Evolutionary conservation across 2,329 filamentous ascomycete species (phyloP).

Genomic region (Parafenestella ontariensis): DNA sequence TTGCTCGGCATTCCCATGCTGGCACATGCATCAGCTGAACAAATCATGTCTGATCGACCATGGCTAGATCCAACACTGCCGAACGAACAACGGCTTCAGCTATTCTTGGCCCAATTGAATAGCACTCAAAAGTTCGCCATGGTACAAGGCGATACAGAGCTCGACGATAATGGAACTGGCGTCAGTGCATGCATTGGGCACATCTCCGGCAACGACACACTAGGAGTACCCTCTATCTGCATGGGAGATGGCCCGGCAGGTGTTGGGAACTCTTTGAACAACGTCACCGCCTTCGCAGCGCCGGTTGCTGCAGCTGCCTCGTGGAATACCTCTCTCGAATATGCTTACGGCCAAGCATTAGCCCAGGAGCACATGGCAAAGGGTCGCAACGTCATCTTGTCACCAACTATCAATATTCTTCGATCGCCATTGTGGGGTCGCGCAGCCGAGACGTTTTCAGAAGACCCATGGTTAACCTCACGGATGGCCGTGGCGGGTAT

Average conservation of each 20-base stretch:
- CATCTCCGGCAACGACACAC: conserved; percentile 2
- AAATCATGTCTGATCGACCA: background rate
- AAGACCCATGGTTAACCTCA: conserved; percentile 7
- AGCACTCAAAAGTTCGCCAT: conserved; percentile 7
- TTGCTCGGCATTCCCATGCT: background rate
- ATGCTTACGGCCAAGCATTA: conserved; percentile 3
- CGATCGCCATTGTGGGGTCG: conserved; percentile 13
- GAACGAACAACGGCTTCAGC: background rate
- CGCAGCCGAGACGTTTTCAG: conserved; percentile 11
- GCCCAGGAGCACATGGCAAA: conserved; percentile 2
- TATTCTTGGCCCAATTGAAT: conserved; percentile 3
- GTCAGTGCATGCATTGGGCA: conserved; percentile 6
- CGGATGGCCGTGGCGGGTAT: conserved; percentile 2
- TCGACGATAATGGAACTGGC: conserved; percentile 3
- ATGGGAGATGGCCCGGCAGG: conserved; percentile 1
- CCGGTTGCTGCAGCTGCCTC: background rate
- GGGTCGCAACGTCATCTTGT: conserved; percentile 4
- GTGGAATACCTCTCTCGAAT: background rate
- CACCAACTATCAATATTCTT: conserved; percentile 36
- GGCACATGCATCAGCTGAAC: conserved; percentile 1
- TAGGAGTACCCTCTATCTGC: conserved; percentile 5
- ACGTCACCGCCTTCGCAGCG: conserved; percentile 2
- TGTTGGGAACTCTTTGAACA: conserved; percentile 3
- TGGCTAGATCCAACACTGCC: conserved; percentile 1
- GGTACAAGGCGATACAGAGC: conserved; percentile 5